These are phyloP conservation scores for Moesziomyces sp. DNA, from an alignment of 1,284 basidiomycete species.

Conservation along the genomic window DNA sequence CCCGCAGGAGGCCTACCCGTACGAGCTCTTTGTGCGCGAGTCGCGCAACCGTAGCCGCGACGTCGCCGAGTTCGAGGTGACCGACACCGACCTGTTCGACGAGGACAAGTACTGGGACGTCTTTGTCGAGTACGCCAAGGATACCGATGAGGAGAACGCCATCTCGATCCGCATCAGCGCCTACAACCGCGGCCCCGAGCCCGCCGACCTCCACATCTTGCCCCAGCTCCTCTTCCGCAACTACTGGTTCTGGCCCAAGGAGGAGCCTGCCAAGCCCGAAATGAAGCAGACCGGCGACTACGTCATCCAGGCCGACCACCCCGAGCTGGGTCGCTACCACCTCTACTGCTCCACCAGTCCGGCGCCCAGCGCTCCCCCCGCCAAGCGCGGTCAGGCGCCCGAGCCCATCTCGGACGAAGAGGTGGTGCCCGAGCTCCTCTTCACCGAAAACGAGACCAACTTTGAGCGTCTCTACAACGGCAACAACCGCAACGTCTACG, in stretches of 20 bases:
- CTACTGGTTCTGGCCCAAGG: slow-evolving; percentile 93
- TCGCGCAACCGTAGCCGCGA: slow-evolving; percentile 84
- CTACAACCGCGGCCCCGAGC: slow-evolving; percentile 95
- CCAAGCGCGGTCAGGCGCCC: slow-evolving; percentile 70
- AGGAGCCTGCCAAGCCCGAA: slow-evolving; percentile 80
- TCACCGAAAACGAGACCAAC: slow-evolving; percentile 90
- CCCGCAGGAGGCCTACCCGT: slow-evolving; percentile 89
- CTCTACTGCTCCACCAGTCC: slow-evolving; percentile 92
- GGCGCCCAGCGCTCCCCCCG: slow-evolving; percentile 81
- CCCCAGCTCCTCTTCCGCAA: slow-evolving; percentile 98
- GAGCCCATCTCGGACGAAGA: slow-evolving; percentile 67
- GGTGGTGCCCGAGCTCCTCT: slow-evolving; percentile 70
- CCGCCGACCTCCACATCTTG: slow-evolving; percentile 92
- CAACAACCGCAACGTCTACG: slow-evolving; percentile 78
- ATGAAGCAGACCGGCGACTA: slow-evolving; percentile 73
- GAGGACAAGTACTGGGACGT: slow-evolving; percentile 98
- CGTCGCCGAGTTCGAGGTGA: slow-evolving; percentile 89
- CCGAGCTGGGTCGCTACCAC: slow-evolving; percentile 73
- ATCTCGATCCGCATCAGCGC: slow-evolving; percentile 92
- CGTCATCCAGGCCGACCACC: slow-evolving; percentile 74
- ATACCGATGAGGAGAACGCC: slow-evolving; percentile 87
- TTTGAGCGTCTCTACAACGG: slow-evolving; percentile 89
- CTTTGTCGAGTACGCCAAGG: slow-evolving; percentile 86
- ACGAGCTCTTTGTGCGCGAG: slow-evolving; percentile 89
- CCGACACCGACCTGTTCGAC: slow-evolving; percentile 91